Conservation (phyloP, 768 basidiomycete genomes). For the Lactarius sp. region DNA sequence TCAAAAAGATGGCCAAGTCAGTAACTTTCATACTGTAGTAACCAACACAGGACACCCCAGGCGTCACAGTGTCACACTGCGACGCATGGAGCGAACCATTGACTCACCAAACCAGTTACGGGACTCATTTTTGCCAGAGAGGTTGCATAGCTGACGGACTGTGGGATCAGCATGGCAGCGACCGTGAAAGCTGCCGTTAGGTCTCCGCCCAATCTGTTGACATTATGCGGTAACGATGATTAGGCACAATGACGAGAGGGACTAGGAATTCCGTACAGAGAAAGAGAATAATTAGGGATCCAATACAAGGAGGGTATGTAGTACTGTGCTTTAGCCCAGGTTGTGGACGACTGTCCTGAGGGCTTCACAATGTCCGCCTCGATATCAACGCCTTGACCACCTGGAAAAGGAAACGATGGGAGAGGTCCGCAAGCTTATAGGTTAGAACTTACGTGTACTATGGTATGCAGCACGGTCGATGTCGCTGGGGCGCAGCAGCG, state of each 20-base stretch:
- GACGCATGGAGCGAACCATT: not conserved
- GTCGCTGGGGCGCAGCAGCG: slow-evolving; percentile 12
- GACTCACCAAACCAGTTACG: slow-evolving; percentile 73
- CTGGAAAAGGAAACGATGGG: not conserved
- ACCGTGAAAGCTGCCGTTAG: slow-evolving; percentile 83
- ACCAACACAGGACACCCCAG: no score
- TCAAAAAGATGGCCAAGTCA: not conserved
- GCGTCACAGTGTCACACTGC: not conserved
- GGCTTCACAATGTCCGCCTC: slow-evolving; percentile 12
- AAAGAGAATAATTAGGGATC: slow-evolving; percentile 72
- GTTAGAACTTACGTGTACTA: not conserved
- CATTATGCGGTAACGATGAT: slow-evolving; percentile 35
- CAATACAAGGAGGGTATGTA: slow-evolving; percentile 74
- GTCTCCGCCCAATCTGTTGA: slow-evolving; percentile 55
- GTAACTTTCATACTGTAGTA: not conserved
- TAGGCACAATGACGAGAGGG: slow-evolving; percentile 8
- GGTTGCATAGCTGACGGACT: slow-evolving; percentile 88
- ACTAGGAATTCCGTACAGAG: slow-evolving; percentile 46
- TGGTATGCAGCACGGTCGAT: slow-evolving; percentile 11
- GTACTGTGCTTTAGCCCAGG: slow-evolving; percentile 54
- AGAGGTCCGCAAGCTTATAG: not conserved
- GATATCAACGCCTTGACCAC: not conserved
- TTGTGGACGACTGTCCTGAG: not conserved
- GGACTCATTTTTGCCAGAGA: slow-evolving; percentile 83
- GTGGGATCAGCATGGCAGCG: slow-evolving; percentile 77